Percentiles rank a stretch among this genome's conserved stretches.
These are phyloP conservation scores for Diplodia intermedia DNA, from an alignment of 2,329 filamentous ascomycete species.

Conservation along the genomic window DNA sequence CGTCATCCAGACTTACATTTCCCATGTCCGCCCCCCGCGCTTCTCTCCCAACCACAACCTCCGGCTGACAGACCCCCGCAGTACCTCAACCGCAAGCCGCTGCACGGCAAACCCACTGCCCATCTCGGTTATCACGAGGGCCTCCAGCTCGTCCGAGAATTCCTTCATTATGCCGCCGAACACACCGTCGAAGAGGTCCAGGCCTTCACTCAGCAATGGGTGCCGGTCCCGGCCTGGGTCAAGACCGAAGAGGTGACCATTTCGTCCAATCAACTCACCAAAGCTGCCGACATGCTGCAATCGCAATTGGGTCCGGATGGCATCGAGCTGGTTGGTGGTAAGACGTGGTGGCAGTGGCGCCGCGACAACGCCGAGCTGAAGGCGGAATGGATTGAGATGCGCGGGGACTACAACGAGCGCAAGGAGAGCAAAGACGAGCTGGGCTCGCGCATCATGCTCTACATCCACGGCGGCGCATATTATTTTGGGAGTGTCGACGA, in stretches of 20 bases:
- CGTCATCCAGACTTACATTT: conserved; percentile 83
- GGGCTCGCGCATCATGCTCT: conserved; percentile 82
- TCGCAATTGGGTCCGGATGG: conserved; percentile 78
- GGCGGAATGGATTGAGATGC: conserved; percentile 98
- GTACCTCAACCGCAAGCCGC: conserved; percentile 81
- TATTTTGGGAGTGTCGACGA: conserved; percentile 96
- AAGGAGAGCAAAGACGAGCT: conserved; percentile 63
- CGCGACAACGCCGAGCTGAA: conserved; percentile 69
- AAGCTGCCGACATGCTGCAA: conserved; percentile 69
- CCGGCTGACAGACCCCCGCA: conserved; percentile 46
- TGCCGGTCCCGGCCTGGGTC: conserved; percentile 88
- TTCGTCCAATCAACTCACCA: conserved; percentile 65
- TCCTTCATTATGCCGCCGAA: conserved; percentile 82
- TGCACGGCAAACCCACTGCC: conserved; percentile 80
- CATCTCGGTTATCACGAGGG: conserved; percentile 96
- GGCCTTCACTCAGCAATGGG: conserved; percentile 88
- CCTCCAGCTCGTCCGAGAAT: conserved; percentile 82
- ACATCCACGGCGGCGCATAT: conserved; percentile 92
- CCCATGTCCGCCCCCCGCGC: conserved; percentile 69
- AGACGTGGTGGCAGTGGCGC: conserved; percentile 76
- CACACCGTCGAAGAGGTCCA: conserved; percentile 95
- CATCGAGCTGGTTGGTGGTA: conserved; percentile 82
- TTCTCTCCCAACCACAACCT: not conserved
- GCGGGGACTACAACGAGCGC: conserved; percentile 75
- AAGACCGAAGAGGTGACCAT: conserved; percentile 75